Evolutionary conservation across 78 protist genomes (phyloP), one percentile per base, ranked within the genome.

Genomic region (Bodo saltans): DNA sequence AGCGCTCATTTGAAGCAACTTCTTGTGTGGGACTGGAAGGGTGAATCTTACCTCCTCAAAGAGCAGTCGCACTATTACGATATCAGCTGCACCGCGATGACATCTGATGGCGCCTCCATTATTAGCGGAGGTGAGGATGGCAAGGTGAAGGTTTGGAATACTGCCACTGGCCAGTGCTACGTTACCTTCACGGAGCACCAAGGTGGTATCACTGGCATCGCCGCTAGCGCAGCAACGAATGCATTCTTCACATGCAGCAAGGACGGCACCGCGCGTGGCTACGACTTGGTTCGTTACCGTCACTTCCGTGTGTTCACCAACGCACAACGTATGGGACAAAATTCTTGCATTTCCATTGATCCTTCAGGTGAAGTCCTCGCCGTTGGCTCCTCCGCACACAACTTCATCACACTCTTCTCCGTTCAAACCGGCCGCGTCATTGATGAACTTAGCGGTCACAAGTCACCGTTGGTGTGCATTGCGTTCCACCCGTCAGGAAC

Each of bases 21-120:
- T 27, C 79, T 95, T 27, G 98, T 96, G 35, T 96, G 98, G 98
- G 98, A 96, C 70, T 96, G 98, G 98, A 83, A 85, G 68, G 83
- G 95, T 3, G 98, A 96, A 76, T 85, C 94, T 26, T 92, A 88
- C 39, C 83, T 93, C 21, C 69, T 93, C 60, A 86, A 83, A 70
- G 92, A 93, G 79, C 90, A 87, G 70, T 85, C 92, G 34, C 98
- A 94, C 88, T 40, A 72, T 70, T 53, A 83, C 47, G 89, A 87
- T 52, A 88, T 90, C 91, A 74, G 38, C 42, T 23, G 85, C 35
- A 37, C 94, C 67, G 91, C 89, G 1, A 92, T 95, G 92, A 88
- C 96, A 40, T 97, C 98, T 1, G 95, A 92, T 78, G 90, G 92
- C 27, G 74, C 68, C 40, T 70, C 37, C 39, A 60, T 95, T 41